A percentile compares a stretch with the other conserved stretches of the same genome.
Evolutionary conservation across 2,329 filamentous ascomycete genomes (phyloP).

Genomic region (Aspergillus sp.): DNA sequence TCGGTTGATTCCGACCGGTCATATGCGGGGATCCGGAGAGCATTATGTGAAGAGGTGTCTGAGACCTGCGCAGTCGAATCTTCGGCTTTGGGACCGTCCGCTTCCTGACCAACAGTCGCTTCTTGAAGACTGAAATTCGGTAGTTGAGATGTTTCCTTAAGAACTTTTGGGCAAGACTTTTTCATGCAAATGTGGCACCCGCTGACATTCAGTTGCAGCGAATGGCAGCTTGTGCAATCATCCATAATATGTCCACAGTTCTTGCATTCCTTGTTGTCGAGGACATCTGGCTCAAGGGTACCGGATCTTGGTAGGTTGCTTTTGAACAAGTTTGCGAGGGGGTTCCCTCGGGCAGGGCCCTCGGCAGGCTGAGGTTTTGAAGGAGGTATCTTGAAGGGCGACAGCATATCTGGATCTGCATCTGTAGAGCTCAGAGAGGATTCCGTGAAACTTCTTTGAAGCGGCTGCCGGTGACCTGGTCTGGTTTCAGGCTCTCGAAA

Average conservation of each 20-base stretch:
- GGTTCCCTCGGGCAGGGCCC: background rate
- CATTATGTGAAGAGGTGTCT: background rate
- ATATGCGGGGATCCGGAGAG: background rate
- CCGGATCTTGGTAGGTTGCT: background rate
- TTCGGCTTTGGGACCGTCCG: too few species aligned
- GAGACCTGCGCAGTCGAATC: background rate
- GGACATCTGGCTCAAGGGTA: background rate
- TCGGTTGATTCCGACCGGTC: background rate
- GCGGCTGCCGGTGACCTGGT: background rate
- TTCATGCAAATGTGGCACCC: constrained; percentile 7
- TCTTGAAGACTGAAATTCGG: background rate
- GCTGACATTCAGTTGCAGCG: background rate
- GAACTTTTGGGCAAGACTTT: background rate
- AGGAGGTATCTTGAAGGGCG: background rate
- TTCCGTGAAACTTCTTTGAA: background rate
- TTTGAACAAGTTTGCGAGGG: background rate
- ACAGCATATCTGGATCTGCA: background rate
- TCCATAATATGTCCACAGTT: constrained; percentile 2
- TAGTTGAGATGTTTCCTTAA: background rate
- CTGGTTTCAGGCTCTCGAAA: background rate
- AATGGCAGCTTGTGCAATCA: constrained; percentile 4
- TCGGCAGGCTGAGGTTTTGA: background rate
- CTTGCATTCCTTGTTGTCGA: background rate
- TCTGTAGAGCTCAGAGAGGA: background rate
- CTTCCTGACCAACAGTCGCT: background rate